Evolutionary conservation across 768 basidiomycete genomes (phyloP).

Genomic region (Calvatia gigantea): DNA sequence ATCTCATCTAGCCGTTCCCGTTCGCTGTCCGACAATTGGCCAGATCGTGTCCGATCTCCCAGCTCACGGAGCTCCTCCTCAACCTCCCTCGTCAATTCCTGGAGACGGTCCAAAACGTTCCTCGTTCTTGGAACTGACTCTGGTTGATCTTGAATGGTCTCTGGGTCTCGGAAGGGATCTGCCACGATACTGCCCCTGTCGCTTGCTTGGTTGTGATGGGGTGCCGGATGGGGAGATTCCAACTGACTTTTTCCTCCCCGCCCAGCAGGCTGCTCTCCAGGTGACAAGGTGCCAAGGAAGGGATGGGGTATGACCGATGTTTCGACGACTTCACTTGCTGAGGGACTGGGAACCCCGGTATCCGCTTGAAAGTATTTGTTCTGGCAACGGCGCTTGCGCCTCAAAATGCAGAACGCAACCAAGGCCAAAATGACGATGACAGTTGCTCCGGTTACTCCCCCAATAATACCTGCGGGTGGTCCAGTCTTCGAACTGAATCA

Average conservation of each 20-base stretch:
- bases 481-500: neutral
- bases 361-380: neutral
- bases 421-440: neutral
- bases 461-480: neutral
- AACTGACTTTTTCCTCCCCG: no score
- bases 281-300: neutral
- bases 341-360: neutral
- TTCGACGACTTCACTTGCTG: neutral
- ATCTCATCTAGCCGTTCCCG: slow-evolving; percentile 1
- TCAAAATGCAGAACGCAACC: neutral
- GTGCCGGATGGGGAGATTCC: no score
- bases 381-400: neutral
- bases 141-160: neutral
- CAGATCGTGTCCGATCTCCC: neutral
- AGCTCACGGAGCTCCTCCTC: neutral
- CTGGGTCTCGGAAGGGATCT: slow-evolving; percentile 2
- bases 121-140: neutral
- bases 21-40: neutral
- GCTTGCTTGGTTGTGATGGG: neutral
- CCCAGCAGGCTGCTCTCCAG: neutral
- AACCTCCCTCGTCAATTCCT: neutral
- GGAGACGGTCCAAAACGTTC: neutral
- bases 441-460: neutral
- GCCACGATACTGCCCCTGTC: neutral
- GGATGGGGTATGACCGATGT: neutral